phyloP scores from a whole-genome alignment of 1,284 basidiomycete genomes.

The Rhodotorula sp. region DNA sequence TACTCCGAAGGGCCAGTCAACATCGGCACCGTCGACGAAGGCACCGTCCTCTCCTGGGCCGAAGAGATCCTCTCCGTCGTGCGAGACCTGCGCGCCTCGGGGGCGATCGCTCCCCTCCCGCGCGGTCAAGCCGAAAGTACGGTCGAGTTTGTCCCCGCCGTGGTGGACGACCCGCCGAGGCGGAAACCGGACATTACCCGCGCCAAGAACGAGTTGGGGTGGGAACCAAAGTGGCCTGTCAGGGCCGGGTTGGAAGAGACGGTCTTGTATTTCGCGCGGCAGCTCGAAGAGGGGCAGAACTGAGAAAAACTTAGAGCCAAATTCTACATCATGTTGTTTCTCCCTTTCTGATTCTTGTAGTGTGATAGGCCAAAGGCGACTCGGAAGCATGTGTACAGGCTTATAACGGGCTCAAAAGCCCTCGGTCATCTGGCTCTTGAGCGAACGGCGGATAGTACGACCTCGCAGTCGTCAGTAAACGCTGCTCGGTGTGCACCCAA shows the following conservation, averaged over 20 bases:
- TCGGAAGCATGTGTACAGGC: background rate
- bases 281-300: constrained; percentile 13
- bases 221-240: constrained; percentile 91
- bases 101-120: constrained; percentile 52
- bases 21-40: constrained; percentile 90
- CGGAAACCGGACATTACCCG: constrained; percentile 87
- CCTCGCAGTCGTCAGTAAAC: constrained; percentile 13
- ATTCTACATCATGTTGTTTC: background rate
- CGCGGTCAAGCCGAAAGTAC: constrained; percentile 26
- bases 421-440: no score
- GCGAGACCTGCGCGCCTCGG: constrained; percentile 50
- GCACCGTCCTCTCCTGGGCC: constrained; percentile 66
- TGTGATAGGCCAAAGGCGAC: background rate
- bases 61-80: constrained; percentile 46
- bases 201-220: constrained; percentile 77
- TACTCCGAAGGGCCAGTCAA: constrained; percentile 84
- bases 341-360: background rate
- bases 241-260: constrained; percentile 90
- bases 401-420: no score
- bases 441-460: constrained; percentile 7
- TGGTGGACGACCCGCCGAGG: constrained; percentile 86
- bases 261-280: constrained; percentile 59
- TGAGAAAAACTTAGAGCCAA: background rate
- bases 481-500: constrained; percentile 15
- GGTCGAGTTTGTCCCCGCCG: constrained; percentile 45